Conservation (phyloP, 2,329 filamentous ascomycete genomes). For the Colletotrichum sansevieriae region DNA sequence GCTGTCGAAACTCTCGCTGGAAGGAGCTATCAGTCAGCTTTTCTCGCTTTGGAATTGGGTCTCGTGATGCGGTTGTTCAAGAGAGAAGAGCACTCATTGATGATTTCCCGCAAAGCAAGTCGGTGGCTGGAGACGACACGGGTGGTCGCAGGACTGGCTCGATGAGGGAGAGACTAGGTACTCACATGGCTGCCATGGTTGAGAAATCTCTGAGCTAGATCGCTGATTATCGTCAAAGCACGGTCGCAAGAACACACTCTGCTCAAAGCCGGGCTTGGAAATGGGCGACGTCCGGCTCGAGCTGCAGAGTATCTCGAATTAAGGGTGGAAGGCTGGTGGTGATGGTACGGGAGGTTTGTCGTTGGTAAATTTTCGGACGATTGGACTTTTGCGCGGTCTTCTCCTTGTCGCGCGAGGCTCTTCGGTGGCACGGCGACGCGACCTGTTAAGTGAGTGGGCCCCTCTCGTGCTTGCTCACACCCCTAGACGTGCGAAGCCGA, state of each 20-base stretch:
- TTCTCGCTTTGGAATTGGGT: not conserved
- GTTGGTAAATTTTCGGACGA: conserved; percentile 38
- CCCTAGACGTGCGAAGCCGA: not conserved
- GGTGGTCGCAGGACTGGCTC: conserved; percentile 5
- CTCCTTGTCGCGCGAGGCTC: conserved; percentile 40
- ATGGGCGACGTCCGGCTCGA: conserved; percentile 16
- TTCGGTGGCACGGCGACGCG: conserved; percentile 39
- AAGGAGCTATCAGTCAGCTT: conserved; percentile 32
- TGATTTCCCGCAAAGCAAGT: conserved; percentile 44
- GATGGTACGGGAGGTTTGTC: conserved; percentile 22
- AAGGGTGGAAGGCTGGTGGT: conserved; percentile 7
- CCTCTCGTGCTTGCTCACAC: not conserved
- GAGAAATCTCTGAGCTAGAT: conserved; percentile 2
- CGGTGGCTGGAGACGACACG: not conserved
- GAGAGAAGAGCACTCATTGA: conserved; percentile 45
- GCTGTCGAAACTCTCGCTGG: conserved; percentile 92
- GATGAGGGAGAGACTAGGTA: conserved; percentile 8
- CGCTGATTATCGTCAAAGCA: not conserved
- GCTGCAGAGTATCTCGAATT: not conserved
- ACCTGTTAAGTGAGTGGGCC: conserved; percentile 40
- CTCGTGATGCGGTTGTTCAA: not conserved
- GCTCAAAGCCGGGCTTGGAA: not conserved
- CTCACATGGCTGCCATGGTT: conserved; percentile 42
- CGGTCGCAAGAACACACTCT: not conserved
- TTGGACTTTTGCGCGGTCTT: conserved; percentile 27